Evolutionary conservation across 148 eudicot species (phyloP).

Genomic region (Beta vulgaris): DNA sequence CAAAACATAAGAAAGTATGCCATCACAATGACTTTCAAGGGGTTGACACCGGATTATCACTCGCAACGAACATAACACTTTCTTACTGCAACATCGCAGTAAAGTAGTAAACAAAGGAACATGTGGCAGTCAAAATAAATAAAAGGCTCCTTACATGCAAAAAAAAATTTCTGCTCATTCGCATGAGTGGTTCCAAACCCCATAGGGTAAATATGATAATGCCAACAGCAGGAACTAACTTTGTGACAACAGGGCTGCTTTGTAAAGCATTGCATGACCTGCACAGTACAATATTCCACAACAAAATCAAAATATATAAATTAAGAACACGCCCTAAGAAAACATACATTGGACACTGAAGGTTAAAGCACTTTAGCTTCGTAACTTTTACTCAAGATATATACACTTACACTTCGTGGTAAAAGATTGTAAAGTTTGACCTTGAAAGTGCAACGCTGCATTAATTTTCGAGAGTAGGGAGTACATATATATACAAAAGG

Average conservation of each 20-base stretch:
- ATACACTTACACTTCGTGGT: too few relatives aligned
- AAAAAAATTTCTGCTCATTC: constrained; percentile 54
- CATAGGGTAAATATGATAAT: constrained; percentile 70
- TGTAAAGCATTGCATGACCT: constrained; percentile 61
- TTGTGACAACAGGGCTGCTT: constrained; percentile 50
- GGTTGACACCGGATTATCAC: neutral
- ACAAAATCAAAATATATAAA: neutral
- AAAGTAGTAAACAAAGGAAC: neutral
- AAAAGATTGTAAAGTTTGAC: too few relatives aligned
- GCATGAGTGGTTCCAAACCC: constrained; percentile 77
- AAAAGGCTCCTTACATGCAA: constrained; percentile 46
- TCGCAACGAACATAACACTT: neutral
- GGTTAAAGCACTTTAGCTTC: neutral
- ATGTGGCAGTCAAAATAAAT: neutral
- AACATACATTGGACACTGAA: neutral
- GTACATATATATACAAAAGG: too few relatives aligned
- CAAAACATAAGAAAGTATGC: neutral
- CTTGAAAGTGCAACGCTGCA: too few relatives aligned
- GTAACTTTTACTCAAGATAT: too few relatives aligned
- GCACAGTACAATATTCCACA: constrained; percentile 24
- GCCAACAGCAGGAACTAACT: constrained; percentile 68
- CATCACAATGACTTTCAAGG: neutral
- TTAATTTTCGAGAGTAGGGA: too few relatives aligned
- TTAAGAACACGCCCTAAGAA: neutral
- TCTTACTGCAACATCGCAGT: neutral